phyloP scores from a whole-genome alignment of 2,329 filamentous ascomycete species.

The Aureobasidium sp. region DNA sequence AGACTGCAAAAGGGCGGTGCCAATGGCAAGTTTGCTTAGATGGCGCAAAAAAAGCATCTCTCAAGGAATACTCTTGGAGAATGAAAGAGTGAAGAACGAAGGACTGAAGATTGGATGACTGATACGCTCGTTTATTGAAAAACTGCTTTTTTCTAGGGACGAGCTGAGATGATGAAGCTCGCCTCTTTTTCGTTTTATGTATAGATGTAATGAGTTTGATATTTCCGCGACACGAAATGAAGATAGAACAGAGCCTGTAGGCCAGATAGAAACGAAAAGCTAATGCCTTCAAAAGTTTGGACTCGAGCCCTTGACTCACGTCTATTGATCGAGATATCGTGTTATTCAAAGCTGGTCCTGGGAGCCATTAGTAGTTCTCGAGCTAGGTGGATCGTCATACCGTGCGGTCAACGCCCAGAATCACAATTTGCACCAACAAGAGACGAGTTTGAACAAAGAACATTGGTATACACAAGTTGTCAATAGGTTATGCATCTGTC shows the following conservation, averaged over 20 bases:
- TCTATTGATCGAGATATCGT: not conserved
- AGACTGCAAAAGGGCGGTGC: constrained; percentile 3
- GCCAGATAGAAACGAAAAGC: not conserved
- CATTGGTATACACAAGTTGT: constrained; percentile 5
- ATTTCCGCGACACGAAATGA: not conserved
- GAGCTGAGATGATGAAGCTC: not conserved
- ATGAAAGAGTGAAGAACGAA: not conserved
- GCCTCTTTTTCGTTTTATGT: not conserved
- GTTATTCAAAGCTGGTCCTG: not conserved
- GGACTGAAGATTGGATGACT: constrained; percentile 4
- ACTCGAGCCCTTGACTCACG: no score
- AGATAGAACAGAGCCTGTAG: not conserved
- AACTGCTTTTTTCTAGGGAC: not conserved
- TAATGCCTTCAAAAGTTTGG: not conserved
- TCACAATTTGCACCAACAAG: no score
- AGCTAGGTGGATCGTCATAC: no score
- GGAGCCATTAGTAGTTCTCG: no score
- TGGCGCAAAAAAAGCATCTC: not conserved
- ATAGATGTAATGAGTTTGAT: not conserved
- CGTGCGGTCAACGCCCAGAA: no score
- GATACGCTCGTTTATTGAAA: not conserved
- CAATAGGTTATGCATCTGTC: constrained; percentile 7
- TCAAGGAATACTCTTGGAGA: not conserved
- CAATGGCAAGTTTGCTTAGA: constrained; percentile 12
- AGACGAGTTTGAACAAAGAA: not conserved